Base-by-base conservation (phyloP, 768 basidiomycete genomes). In the Termitomyces sp. region DNA sequence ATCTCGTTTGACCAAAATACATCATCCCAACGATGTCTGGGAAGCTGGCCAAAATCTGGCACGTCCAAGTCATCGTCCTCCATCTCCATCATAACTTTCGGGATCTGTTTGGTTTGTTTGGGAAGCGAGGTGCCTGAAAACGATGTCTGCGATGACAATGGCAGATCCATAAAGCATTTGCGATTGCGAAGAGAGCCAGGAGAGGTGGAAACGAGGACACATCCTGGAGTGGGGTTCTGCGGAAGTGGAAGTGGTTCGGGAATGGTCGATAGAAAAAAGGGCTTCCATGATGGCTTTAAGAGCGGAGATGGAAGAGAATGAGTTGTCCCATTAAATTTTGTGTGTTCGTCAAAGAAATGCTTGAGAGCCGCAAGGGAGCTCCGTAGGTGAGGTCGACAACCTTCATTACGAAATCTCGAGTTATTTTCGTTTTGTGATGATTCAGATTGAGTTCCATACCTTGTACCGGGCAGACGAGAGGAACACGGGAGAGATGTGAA, bases 331-430 rank as follows among this genome's bases (percentile, higher is more conserved):
- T 63, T 49, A 8, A 66, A n/a, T 27, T 61, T 33, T 31, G 20
- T n/a, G 53, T 67, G 66, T 18, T 64, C 61, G 20, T 66, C 58
- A 42, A 24, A 22, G 20, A 66, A 66, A 51, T 67, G 66, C 55
- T 57, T 57, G 37, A 52, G 20, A 3, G 63, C 57, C 16, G 44
- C 59, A 45, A 6, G 52, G 47, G 39, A 55, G 27, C 48, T 49
- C 24, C 33, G 46, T 22, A 57, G 44, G 27, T 55, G 55, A 30
- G 22, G 33, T 34, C 44, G 55, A 45, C 66, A 66, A n/a, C 59
- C 63, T 65, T 61, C 7, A 27, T 55, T 34, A 54, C 6, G 13
- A 20, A 18, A n/a, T 53, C 18, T 27, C 30, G 22, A 47, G 46
- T 55, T 44, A 57, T 11, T 44, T 30, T 6, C 33, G 16, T 47